Evolutionary conservation across 108 stramenopile species (phyloP), one percentile per base, ranked within the genome.

Genomic region (Pseudonitzschia delicatissima): DNA sequence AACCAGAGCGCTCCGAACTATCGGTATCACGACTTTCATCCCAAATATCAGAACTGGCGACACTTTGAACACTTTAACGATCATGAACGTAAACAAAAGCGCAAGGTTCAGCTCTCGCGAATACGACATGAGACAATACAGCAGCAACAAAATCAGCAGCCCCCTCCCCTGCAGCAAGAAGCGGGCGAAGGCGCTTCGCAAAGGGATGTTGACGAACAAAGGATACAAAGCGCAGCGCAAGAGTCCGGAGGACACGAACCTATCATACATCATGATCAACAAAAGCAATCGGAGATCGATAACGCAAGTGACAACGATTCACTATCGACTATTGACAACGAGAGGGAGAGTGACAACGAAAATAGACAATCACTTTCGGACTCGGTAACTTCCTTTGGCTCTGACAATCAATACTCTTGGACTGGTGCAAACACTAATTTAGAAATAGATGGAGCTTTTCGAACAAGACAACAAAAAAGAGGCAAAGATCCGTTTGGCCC

Each of bases 21-120:
- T 40, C 25, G 32, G 8, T 40, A 61, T 15, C 60, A 61, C 53
- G 85, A 86, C 66, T 86, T 86, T 58, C 79, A 83, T 37, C 82
- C 85, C 20, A 83, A 83, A 37, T 81, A 86, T 65, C 70, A 69
- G 34, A 86, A 86, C 37, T 86, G 84, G 84, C 66, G 72, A 17
- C 84, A 86, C 58, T 86, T 86, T 70, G 84, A 86, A 47, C 67
- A 65, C 36, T 76, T 67, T 67, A 68, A 74, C 28, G 64, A 77
- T 66, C 39, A 62, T 11, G 76, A 77, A 66, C 57, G 33, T 25
- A 29, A 27, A 23, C 34, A 35, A 21, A 29, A 35, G 8, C 32
- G 5, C 2, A 4, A 5, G 51, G 20, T 21, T 2, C 51, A 52
- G 13, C n/a, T n/a, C n/a, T n/a, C n/a, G n/a, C n/a, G n/a, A n/a